Base-by-base conservation (phyloP, 2,329 filamentous ascomycete species). In the Chaetoscypha palmicola region DNA sequence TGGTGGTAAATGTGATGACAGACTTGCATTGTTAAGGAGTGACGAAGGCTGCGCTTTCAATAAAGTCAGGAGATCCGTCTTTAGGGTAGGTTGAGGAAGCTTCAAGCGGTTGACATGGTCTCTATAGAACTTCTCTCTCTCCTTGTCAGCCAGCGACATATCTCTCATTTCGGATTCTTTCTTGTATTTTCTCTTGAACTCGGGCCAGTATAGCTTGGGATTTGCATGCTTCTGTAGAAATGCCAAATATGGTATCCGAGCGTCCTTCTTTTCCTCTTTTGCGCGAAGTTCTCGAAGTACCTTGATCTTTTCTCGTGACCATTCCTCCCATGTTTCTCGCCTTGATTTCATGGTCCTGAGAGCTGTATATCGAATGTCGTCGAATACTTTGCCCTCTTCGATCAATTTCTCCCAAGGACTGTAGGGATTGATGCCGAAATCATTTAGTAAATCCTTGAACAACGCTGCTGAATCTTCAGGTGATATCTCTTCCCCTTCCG, bases 181-280 rank as follows among this genome's bases (percentile, higher is more conserved):
- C 53, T 83, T 84, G 65, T 80, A 92, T 62, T 96, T 98, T 24
- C 92, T 75, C 57, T 86, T 88, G 66, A 98, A 98, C 62, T 98
- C 92, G 0, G 87, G 83, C 92, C 92, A 98, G 70, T 94, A 98
- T 1, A 98, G 73, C 66, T 95, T 97, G 0, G 87, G 83, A 0
- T 83, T 92, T 0, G 90, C 91, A 54, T 88, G 77, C 38, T 83
- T 77, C 51, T 91, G 80, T 22, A 98, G 70, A 51, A 98, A 84
- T 0, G 77, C 75, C 48, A 97, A 68, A 62, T 94, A 98, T 1
- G 83, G 79, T 52, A 95, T 83, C 36, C 76, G 73, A 1, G 92
- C 91, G 58, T 97, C 89, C 51, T 79, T 78, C 68, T 87, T 91
- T 64, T 85, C 83, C 60, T 89, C 77, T 49, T 75, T 81, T 19